These are phyloP conservation scores for Paecilomyces sp. DNA, from an alignment of 2,329 filamentous ascomycete genomes.

Conservation along the genomic window DNA sequence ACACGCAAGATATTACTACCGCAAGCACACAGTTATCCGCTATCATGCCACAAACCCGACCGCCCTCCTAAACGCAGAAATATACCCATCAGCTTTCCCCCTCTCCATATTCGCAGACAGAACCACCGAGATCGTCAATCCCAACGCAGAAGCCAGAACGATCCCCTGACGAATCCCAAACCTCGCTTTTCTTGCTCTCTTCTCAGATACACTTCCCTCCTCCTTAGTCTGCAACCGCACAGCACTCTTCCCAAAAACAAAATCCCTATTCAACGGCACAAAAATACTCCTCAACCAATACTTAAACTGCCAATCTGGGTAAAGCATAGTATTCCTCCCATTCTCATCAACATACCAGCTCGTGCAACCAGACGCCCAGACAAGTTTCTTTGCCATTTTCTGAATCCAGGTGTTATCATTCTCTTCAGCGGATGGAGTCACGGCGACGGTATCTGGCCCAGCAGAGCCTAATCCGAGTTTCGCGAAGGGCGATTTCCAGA, in stretches of 20 bases:
- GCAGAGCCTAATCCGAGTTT: not conserved
- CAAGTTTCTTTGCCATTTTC: slow-evolving; percentile 33
- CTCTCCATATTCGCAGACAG: not conserved
- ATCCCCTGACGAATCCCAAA: not conserved
- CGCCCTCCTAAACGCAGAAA: not conserved
- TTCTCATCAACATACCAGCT: slow-evolving; percentile 47
- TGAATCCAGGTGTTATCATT: slow-evolving; percentile 35
- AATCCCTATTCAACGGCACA: slow-evolving; percentile 29
- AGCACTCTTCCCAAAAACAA: slow-evolving; percentile 20
- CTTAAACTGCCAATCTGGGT: slow-evolving; percentile 45
- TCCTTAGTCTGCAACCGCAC: not conserved
- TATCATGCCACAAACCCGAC: not conserved
- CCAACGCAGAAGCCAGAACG: not conserved
- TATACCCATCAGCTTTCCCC: not conserved
- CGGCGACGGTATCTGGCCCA: slow-evolving; percentile 23
- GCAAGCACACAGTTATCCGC: not conserved
- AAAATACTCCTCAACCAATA: slow-evolving; percentile 45
- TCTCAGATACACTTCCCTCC: not conserved
- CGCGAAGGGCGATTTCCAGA: slow-evolving; percentile 9
- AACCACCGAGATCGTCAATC: not conserved
- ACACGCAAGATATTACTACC: not conserved
- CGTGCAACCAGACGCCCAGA: slow-evolving; percentile 45
- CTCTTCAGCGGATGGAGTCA: slow-evolving; percentile 28
- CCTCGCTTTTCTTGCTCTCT: not conserved
- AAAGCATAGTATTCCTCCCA: slow-evolving; percentile 46